Evolutionary conservation across 208 protist species (phyloP).

Genomic region (Trypanosoma platydactyli): DNA sequence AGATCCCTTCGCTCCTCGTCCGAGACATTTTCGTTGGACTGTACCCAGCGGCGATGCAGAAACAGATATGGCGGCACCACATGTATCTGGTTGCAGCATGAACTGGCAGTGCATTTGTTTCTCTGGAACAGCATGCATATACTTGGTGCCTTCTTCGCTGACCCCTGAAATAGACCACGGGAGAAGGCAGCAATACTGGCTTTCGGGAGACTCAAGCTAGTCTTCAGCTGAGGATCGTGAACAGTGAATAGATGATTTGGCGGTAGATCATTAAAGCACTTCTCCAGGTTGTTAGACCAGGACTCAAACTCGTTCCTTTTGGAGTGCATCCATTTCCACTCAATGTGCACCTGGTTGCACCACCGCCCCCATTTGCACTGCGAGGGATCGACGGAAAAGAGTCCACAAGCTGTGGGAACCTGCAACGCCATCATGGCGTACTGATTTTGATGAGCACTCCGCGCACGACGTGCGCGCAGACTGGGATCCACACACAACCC

Average conservation of each 20-base stretch:
- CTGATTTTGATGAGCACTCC: conserved; percentile 44
- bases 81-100: conserved; percentile 90
- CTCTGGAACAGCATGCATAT: conserved; percentile 86
- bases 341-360: conserved; percentile 88
- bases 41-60: conserved; percentile 23
- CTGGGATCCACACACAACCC: conserved; percentile 77
- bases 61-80: conserved; percentile 60
- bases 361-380: conserved; percentile 85
- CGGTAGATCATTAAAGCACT: conserved; percentile 45
- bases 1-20: conserved; percentile 25
- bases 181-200: conserved; percentile 68
- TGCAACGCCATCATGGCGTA: conserved; percentile 45
- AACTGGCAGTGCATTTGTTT: conserved; percentile 70
- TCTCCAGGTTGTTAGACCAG: conserved; percentile 73
- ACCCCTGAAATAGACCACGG: conserved; percentile 82
- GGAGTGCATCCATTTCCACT: conserved; percentile 65
- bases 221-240: conserved; percentile 78
- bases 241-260: conserved; percentile 64
- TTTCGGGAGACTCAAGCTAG: conserved; percentile 61
- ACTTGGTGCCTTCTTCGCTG: conserved; percentile 66
- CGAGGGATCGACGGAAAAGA: conserved; percentile 68
- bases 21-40: not conserved
- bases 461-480: conserved; percentile 51
- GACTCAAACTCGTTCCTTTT: conserved; percentile 70
- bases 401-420: conserved; percentile 75